A percentile compares a stretch with the other conserved stretches of the same genome.
phyloP scores from a whole-genome alignment of 176 grass and related monocot species.

The Olyra latifolia region DNA sequence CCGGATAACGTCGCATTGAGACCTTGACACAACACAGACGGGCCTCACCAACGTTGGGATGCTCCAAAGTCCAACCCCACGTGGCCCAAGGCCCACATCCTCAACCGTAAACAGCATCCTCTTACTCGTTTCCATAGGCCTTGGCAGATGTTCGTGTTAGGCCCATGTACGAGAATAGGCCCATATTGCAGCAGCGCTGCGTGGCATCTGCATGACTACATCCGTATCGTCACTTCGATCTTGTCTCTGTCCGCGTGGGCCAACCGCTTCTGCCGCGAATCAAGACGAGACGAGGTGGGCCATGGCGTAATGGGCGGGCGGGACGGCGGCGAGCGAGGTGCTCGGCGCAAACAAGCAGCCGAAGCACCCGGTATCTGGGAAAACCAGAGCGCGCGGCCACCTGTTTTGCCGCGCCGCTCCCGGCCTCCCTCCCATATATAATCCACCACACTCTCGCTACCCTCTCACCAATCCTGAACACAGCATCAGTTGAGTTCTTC shows the following conservation, averaged over 20 bases:
- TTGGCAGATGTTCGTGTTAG: too few species aligned
- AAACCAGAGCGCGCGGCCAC: constrained; percentile 29
- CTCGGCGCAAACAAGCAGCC: neutral
- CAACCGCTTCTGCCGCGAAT: neutral
- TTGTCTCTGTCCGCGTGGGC: neutral
- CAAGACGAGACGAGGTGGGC: neutral
- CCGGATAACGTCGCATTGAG: constrained; percentile 12
- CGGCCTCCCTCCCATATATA: neutral
- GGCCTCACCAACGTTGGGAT: too few species aligned
- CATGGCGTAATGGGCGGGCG: neutral
- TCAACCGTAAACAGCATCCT: too few species aligned
- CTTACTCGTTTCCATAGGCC: too few species aligned
- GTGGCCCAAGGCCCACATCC: too few species aligned
- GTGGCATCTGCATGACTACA: too few species aligned
- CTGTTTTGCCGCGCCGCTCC: constrained; percentile 22
- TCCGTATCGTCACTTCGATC: neutral
- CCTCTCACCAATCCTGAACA: neutral
- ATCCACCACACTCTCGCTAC: neutral
- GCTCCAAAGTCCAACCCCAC: too few species aligned
- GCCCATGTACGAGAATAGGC: too few species aligned
- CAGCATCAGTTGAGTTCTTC: neutral
- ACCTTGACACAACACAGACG: too few species aligned
- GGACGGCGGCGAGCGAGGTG: neutral
- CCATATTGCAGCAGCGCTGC: too few species aligned
- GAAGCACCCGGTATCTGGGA: constrained; percentile 7